A percentile compares a stretch with the other conserved stretches of the same genome.
Conservation (phyloP, 164 flowering plant genomes). For the Echeveria elegans region DNA sequence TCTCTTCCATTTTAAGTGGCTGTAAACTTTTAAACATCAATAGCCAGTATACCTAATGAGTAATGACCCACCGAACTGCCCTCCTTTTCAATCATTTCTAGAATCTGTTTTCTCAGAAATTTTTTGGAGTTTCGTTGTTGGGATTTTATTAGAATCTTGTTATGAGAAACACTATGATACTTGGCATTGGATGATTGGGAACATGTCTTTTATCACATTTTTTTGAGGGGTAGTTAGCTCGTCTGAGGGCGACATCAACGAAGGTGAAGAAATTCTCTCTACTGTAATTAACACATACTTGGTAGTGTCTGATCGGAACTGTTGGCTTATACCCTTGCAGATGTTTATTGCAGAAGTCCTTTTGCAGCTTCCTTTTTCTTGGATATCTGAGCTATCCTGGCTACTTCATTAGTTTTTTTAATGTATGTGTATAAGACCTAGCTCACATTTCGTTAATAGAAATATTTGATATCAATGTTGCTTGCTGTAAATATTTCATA, state of each 20-base stretch:
- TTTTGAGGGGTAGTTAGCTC: background rate
- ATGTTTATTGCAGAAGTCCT: conserved; percentile 32
- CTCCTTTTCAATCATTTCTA: background rate
- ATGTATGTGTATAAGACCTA: conserved; percentile 5
- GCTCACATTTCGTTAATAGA: background rate
- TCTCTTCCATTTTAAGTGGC: background rate
- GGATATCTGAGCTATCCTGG: conserved; percentile 31
- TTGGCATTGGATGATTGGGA: background rate
- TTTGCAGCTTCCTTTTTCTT: conserved; percentile 26
- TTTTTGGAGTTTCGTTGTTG: background rate
- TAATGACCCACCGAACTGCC: background rate
- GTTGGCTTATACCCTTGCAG: conserved; percentile 35
- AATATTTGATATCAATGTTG: background rate
- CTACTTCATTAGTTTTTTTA: conserved; percentile 7
- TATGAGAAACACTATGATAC: background rate
- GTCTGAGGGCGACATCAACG: background rate
- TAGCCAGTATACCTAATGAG: background rate
- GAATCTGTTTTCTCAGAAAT: background rate
- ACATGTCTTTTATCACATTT: background rate
- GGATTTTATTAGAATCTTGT: background rate
- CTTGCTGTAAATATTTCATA: background rate
- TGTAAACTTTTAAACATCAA: background rate
- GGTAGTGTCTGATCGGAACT: conserved; percentile 6
- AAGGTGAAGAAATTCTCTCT: conserved; percentile 4
- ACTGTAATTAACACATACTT: conserved; percentile 10